These are phyloP conservation scores for Glebionis coronaria DNA, from an alignment of 129 eudicot genomes.

Conservation along the genomic window DNA sequence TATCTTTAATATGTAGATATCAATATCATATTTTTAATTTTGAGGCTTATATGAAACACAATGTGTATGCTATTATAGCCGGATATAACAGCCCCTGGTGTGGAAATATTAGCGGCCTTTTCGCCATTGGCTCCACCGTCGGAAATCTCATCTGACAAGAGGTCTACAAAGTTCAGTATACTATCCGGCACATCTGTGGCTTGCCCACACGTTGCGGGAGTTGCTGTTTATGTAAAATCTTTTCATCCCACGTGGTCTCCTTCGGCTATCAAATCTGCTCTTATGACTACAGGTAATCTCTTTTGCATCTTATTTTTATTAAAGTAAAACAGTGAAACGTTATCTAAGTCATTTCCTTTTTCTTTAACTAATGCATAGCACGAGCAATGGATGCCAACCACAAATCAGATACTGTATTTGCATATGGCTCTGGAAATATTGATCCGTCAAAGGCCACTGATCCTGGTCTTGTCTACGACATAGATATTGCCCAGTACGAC, in stretches of 20 bases:
- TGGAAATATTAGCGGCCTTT: no score
- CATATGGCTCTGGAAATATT: constrained; percentile 35
- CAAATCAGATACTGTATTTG: background rate
- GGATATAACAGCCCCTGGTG: no score
- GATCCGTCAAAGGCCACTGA: constrained; percentile 21
- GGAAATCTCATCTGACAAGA: no score
- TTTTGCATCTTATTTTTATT: background rate
- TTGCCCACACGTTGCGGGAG: no score
- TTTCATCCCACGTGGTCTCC: background rate
- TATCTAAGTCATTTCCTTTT: background rate
- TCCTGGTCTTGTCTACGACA: constrained; percentile 31
- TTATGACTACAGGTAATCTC: background rate
- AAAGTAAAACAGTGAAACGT: background rate
- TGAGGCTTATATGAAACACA: no score
- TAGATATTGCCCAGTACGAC: constrained; percentile 14
- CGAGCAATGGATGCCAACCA: background rate
- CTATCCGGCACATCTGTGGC: constrained; percentile 22
- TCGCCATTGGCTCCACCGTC: no score
- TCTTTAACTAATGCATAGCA: constrained; percentile 7
- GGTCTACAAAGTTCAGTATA: no score
- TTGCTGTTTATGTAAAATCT: no score
- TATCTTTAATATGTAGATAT: no score
- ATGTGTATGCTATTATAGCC: no score
- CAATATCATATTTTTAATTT: no score
- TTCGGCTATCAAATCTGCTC: background rate